A percentile compares a stretch with the other conserved stretches of the same genome.
These are phyloP conservation scores for Fragaria ananassa DNA, from an alignment of 306 rosid genomes.

Conservation along the genomic window DNA sequence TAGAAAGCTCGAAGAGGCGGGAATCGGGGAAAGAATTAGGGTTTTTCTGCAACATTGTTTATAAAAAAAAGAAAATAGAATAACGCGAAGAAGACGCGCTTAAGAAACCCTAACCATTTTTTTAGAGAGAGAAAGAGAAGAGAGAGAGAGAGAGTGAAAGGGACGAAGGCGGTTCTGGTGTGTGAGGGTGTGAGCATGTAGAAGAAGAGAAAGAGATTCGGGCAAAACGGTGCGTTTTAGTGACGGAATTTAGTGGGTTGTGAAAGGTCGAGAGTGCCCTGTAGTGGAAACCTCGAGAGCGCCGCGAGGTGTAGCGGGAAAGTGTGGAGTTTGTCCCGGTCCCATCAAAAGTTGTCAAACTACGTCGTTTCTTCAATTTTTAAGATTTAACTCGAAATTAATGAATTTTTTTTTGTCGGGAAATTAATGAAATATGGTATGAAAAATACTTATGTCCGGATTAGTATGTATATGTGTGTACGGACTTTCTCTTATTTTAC, in stretches of 20 bases:
- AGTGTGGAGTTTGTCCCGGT: not conserved
- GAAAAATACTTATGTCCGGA: too few species aligned
- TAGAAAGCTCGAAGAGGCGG: conserved; percentile 16
- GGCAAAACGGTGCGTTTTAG: conserved; percentile 40
- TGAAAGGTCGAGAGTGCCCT: conserved; percentile 33
- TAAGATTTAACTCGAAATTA: too few species aligned
- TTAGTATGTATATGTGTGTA: too few species aligned
- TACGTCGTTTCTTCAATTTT: not conserved
- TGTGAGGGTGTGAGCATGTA: not conserved
- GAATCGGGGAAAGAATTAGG: conserved; percentile 18
- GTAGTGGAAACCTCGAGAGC: not conserved
- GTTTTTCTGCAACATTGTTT: conserved; percentile 28
- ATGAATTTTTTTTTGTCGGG: too few species aligned
- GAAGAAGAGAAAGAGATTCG: not conserved
- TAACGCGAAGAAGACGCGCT: conserved; percentile 24
- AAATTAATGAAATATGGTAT: too few species aligned
- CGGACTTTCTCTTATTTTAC: too few species aligned
- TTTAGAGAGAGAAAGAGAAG: conserved; percentile 4
- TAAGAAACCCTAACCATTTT: conserved; percentile 70
- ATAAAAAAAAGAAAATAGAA: not conserved
- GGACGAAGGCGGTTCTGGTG: conserved; percentile 15
- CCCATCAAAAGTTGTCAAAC: not conserved
- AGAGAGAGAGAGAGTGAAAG: conserved; percentile 6
- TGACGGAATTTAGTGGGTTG: not conserved
- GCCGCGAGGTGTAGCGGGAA: conserved; percentile 11